Conservation (phyloP, 257 asterid species). For the Capsicum rhomboideum region DNA sequence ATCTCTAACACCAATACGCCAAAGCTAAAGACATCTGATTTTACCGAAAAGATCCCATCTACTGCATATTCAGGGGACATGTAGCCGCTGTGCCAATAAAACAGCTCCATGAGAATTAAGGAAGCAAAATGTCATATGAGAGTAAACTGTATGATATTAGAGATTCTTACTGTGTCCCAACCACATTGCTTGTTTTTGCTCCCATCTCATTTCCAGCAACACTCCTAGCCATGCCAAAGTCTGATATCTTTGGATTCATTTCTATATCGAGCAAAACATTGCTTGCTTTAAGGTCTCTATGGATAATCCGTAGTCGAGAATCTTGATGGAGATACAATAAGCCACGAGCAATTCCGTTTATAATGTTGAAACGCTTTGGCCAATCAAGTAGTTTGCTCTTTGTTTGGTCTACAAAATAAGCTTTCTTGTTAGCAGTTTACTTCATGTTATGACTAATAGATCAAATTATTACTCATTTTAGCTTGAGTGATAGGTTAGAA, state of each 20-base stretch:
- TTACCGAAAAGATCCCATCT: slow-evolving; percentile 22
- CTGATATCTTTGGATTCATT: slow-evolving; percentile 29
- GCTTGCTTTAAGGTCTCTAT: slow-evolving; percentile 27
- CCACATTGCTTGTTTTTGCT: slow-evolving; percentile 19
- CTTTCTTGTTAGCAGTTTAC: not conserved
- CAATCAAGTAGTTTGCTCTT: slow-evolving; percentile 15
- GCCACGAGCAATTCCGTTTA: slow-evolving; percentile 28
- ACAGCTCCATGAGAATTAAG: not conserved
- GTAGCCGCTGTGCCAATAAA: slow-evolving; percentile 16
- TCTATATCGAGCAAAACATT: slow-evolving; percentile 20
- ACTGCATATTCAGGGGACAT: slow-evolving; percentile 26
- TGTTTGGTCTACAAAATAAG: slow-evolving; percentile 8
- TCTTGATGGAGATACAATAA: slow-evolving; percentile 28
- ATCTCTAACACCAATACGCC: slow-evolving; percentile 22
- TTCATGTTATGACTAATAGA: not conserved
- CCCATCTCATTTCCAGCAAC: slow-evolving; percentile 27
- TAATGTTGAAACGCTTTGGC: slow-evolving; percentile 12
- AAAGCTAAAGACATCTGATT: slow-evolving; percentile 26
- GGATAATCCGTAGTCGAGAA: slow-evolving; percentile 22
- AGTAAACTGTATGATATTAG: not conserved
- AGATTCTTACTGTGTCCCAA: slow-evolving; percentile 20
- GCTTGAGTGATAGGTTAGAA: not conserved
- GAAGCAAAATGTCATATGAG: not conserved
- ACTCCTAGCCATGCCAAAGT: slow-evolving; percentile 20
- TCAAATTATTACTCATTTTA: not conserved